phyloP scores from a whole-genome alignment of 2,329 filamentous ascomycete species.

The Scedosporium minutisporum region DNA sequence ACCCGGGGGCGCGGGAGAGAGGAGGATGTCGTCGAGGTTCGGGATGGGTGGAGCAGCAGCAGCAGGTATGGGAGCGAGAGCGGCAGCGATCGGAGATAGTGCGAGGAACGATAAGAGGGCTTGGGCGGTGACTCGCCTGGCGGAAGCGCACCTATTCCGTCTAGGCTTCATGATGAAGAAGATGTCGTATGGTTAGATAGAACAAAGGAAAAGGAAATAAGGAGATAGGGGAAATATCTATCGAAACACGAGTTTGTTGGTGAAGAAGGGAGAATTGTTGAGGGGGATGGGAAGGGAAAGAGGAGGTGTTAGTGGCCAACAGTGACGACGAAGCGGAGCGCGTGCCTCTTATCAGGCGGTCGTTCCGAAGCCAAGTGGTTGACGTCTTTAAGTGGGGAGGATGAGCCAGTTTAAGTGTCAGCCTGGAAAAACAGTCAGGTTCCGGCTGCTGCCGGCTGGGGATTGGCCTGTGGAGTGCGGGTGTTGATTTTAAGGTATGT shows the following conservation, averaged over 20 bases:
- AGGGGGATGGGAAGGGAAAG: neutral
- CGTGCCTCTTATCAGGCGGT: slow-evolving; percentile 7
- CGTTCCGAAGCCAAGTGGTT: neutral
- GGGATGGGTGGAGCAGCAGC: slow-evolving; percentile 22
- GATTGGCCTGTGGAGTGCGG: neutral
- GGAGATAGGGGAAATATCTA: neutral
- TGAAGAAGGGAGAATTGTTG: slow-evolving; percentile 3
- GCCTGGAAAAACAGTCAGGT: neutral
- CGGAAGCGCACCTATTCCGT: slow-evolving; percentile 36
- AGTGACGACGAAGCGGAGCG: slow-evolving; percentile 3
- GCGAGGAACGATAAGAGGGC: slow-evolving; percentile 60
- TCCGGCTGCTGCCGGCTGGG: neutral
- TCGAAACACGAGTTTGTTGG: neutral
- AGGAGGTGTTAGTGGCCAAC: slow-evolving; percentile 4
- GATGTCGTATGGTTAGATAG: neutral
- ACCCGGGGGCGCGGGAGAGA: slow-evolving; percentile 31
- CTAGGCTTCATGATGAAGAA: slow-evolving; percentile 2
- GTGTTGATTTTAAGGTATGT: neutral
- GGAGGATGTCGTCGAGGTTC: slow-evolving; percentile 30
- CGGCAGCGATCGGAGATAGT: slow-evolving; percentile 35
- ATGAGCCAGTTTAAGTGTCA: neutral
- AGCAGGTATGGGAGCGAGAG: slow-evolving; percentile 17
- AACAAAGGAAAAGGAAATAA: neutral
- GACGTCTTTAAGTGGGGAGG: slow-evolving; percentile 2
- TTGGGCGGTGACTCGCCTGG: slow-evolving; percentile 52